Evolutionary conservation across 768 basidiomycete genomes (phyloP).

Genomic region (Goffeauzyma gilvescens): DNA sequence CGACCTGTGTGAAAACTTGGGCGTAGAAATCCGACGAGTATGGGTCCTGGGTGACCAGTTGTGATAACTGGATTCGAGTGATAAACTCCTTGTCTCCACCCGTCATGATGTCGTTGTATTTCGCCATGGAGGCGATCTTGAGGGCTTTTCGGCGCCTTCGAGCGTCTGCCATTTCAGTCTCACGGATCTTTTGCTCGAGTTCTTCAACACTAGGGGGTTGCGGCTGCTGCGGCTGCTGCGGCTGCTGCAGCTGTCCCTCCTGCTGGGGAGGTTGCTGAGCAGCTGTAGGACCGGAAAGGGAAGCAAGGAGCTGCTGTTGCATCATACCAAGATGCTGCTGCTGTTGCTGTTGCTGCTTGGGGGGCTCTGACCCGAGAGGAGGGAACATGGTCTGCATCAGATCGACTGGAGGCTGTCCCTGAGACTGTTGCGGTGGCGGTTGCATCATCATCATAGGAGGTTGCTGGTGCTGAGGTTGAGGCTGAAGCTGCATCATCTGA

Average conservation of each 20-base stretch:
- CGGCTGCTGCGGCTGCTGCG: not conserved
- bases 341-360: not conserved
- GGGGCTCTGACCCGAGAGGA: not conserved
- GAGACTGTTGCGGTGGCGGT: no score
- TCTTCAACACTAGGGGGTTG: slow-evolving; percentile 9
- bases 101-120: slow-evolving; percentile 33
- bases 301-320: not conserved
- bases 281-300: not conserved
- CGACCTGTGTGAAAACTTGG: slow-evolving; percentile 73
- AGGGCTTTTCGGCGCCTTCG: slow-evolving; percentile 15
- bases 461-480: not conserved
- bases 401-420: not conserved
- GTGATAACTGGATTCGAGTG: slow-evolving; percentile 94
- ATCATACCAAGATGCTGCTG: not conserved
- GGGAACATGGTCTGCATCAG: slow-evolving; percentile 4
- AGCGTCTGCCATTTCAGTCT: slow-evolving; percentile 18
- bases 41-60: slow-evolving; percentile 89
- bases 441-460: no score
- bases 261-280: no score
- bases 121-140: slow-evolving; percentile 28
- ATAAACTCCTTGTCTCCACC: slow-evolving; percentile 85
- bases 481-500: slow-evolving; percentile 2
- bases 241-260: slow-evolving; percentile 9
- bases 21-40: slow-evolving; percentile 98
- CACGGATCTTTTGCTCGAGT: slow-evolving; percentile 17